Evolutionary conservation across 441 rosid genomes (phyloP).

Genomic region (Gossypium gossypioides): DNA sequence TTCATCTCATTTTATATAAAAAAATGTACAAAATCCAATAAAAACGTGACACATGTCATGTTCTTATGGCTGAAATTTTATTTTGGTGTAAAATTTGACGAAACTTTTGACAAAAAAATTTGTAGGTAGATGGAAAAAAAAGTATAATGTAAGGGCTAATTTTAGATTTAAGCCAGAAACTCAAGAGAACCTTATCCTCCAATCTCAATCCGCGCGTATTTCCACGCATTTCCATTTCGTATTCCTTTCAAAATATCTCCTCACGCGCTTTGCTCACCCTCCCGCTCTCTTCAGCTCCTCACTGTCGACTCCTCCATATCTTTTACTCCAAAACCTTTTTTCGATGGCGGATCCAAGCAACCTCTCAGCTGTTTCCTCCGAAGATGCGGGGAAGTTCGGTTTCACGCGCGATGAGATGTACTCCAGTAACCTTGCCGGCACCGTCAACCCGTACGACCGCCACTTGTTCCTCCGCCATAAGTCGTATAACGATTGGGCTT

Average conservation of each 20-base stretch:
- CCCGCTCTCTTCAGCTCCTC: neutral
- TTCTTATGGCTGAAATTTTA: too few species aligned
- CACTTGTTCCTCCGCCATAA: conserved; percentile 69
- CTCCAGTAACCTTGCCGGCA: conserved; percentile 42
- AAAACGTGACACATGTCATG: too few species aligned
- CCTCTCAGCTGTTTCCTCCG: conserved; percentile 18
- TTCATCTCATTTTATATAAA: too few species aligned
- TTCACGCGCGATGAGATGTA: conserved; percentile 74
- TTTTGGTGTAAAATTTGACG: too few species aligned
- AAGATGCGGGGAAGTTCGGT: conserved; percentile 47
- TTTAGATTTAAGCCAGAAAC: too few species aligned
- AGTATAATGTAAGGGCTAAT: too few species aligned
- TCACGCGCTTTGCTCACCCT: conserved; percentile 22
- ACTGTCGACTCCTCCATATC: neutral
- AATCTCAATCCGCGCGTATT: conserved; percentile 9
- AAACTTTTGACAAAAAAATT: too few species aligned
- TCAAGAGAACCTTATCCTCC: too few species aligned
- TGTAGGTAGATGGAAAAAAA: too few species aligned
- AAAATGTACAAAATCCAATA: too few species aligned
- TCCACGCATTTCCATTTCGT: conserved; percentile 17
- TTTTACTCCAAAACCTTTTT: conserved; percentile 11
- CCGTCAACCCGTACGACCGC: conserved; percentile 61
- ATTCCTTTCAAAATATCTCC: neutral
- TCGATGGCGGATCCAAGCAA: conserved; percentile 35
- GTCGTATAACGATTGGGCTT: conserved; percentile 48